A percentile compares a stretch with the other conserved stretches of the same genome.
Conservation (phyloP, 2,329 filamentous ascomycete genomes). For the Celoporthe dispersa region DNA sequence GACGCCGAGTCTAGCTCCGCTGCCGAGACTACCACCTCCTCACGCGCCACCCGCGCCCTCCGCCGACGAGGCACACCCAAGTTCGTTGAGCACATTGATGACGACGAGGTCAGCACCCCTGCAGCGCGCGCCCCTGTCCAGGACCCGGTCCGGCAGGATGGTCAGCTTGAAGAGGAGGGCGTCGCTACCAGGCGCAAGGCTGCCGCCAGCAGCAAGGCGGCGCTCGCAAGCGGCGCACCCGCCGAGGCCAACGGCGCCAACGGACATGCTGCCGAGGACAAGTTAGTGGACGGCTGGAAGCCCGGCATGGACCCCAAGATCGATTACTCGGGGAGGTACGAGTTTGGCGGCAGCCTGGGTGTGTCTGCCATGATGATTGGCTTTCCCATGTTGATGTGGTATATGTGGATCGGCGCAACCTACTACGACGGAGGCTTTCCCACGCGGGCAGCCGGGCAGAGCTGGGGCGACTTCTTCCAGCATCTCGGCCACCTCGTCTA, state of each 20-base stretch:
- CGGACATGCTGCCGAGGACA: constrained; percentile 38
- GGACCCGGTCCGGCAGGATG: background rate
- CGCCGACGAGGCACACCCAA: constrained; percentile 54
- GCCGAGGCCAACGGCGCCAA: constrained; percentile 38
- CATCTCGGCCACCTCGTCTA: constrained; percentile 77
- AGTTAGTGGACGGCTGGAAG: constrained; percentile 60
- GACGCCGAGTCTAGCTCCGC: constrained; percentile 56
- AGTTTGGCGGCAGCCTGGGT: constrained; percentile 89
- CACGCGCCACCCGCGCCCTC: constrained; percentile 36
- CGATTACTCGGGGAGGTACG: constrained; percentile 68
- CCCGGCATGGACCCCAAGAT: constrained; percentile 65
- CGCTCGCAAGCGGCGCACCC: constrained; percentile 30
- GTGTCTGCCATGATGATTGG: constrained; percentile 84
- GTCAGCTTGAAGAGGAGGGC: constrained; percentile 3
- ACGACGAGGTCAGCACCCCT: constrained; percentile 37
- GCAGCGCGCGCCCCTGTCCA: constrained; percentile 27
- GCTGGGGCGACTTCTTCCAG: constrained; percentile 69
- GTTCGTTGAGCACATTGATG: constrained; percentile 55
- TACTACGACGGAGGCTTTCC: constrained; percentile 90
- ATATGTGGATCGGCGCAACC: constrained; percentile 97
- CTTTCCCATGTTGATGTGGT: constrained; percentile 97
- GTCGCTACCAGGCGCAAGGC: background rate
- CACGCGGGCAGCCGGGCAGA: constrained; percentile 66
- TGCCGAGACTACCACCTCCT: constrained; percentile 43
- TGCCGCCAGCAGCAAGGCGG: constrained; percentile 31